Conservation (phyloP, 331 rosid genomes). For the Phaseolus coccineus region DNA sequence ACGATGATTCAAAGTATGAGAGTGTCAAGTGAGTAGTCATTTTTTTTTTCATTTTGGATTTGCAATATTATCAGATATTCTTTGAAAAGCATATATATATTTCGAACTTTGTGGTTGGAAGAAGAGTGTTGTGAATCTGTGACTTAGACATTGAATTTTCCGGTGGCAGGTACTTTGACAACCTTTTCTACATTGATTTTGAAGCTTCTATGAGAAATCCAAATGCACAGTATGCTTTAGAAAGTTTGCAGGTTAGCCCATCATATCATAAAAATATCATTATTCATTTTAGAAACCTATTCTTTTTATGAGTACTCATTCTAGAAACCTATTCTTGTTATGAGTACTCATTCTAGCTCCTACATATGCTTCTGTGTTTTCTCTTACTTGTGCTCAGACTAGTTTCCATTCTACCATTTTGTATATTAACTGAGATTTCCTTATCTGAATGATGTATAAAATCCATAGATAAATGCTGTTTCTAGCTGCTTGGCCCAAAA, state of each 20-base stretch:
- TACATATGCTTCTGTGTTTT: not conserved
- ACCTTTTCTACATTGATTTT: constrained; percentile 78
- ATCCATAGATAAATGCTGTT: not conserved
- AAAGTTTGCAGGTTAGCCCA: constrained; percentile 67
- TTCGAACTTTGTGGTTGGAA: not conserved
- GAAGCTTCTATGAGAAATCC: constrained; percentile 88
- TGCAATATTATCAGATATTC: not conserved
- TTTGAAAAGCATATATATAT: not conserved
- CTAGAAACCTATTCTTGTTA: not conserved
- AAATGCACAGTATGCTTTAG: constrained; percentile 73
- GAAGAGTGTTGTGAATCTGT: constrained; percentile 12
- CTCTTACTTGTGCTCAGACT: not conserved
- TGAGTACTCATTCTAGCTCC: not conserved
- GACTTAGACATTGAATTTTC: constrained; percentile 22
- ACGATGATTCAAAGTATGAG: constrained; percentile 66
- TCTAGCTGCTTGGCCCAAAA: not conserved
- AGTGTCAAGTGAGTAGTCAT: constrained; percentile 65
- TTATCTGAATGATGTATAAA: not conserved
- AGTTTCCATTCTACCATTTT: constrained; percentile 5
- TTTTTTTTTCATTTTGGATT: constrained; percentile 12
- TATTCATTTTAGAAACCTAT: not conserved
- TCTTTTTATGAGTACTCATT: constrained; percentile 7
- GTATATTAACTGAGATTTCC: not conserved
- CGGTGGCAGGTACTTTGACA: constrained; percentile 71
- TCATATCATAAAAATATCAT: not conserved